These are phyloP conservation scores for Tritrichomonas musculus DNA, from an alignment of 208 protist genomes.

Conservation along the genomic window DNA sequence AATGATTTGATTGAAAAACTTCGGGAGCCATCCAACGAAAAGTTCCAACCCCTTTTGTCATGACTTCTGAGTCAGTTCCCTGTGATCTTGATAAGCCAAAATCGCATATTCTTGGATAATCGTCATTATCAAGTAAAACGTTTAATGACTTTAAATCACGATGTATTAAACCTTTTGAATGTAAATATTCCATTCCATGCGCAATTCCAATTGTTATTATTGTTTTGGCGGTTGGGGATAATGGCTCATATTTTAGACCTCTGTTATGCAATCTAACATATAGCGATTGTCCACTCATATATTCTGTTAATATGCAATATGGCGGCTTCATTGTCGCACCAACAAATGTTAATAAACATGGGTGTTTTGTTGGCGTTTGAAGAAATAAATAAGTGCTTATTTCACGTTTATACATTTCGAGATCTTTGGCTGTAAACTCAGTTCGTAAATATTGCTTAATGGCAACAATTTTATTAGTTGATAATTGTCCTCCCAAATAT, in stretches of 20 bases:
- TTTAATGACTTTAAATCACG: slow-evolving; percentile 22
- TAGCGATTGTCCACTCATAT: not conserved
- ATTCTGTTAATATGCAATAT: slow-evolving; percentile 25
- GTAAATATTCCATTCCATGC: slow-evolving; percentile 9
- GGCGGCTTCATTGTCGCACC: not conserved
- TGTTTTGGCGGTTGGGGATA: not conserved
- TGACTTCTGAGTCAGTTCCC: not conserved
- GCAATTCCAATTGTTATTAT: not conserved
- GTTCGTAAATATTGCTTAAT: not conserved
- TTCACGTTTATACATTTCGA: slow-evolving; percentile 25
- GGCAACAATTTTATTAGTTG: not conserved
- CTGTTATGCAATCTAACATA: not conserved
- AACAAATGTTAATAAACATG: not conserved
- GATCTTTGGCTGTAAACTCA: not conserved
- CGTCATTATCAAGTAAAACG: not conserved
- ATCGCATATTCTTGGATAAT: not conserved
- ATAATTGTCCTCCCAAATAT: not conserved
- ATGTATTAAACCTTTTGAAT: not conserved
- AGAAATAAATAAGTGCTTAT: not conserved
- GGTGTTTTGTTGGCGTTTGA: not conserved
- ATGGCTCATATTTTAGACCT: not conserved
- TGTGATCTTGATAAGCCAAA: not conserved
- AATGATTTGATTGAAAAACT: not conserved
- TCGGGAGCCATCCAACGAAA: slow-evolving; percentile 28
- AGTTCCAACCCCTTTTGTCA: not conserved